Base-by-base conservation (phyloP, 768 basidiomycete species). In the Macrolepiota dolichaula region DNA sequence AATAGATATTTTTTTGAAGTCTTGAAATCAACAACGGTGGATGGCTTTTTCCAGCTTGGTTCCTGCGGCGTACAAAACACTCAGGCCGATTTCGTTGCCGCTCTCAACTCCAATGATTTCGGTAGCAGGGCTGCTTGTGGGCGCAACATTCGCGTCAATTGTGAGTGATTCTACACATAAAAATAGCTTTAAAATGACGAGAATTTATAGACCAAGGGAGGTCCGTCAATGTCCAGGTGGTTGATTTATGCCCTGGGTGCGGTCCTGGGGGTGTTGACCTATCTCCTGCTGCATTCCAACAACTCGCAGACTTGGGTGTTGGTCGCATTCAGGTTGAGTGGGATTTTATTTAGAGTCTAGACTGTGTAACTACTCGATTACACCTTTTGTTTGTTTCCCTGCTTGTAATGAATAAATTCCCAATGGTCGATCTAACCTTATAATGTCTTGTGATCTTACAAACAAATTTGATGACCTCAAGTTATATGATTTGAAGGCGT, bases 201-300 rank as follows among this genome's bases (percentile, higher is more conserved):
- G 19, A 11, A 19, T 10, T 49, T 42, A 19, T 53, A 74, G 73
- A 70, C 60, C 56, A 64, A 61, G 71, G 71, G 4, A 69, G 63
- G 49, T 55, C 67, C 7, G 59, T 72, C 22, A 56, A 51, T 15
- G 72, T 66, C 4, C 61, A 55, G 17, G 65, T 73, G 10, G 68
- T 69, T 27, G 72, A 74, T 63, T 63, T 69, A 3, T 74, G 73
- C 57, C 69, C 69, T n/a, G 67, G 68, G 1, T 73, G 73, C 59
- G 64, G 62, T 13, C 61, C 54, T 22, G 64, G 65, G 46, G 65
- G 62, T 38, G 62, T 74, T 37, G 71, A 73, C 58, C 62, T 74
- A 4, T 72, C 73, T 22, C 63, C 62, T 2, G 60, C 65, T 2
- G 71, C 71, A 4, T 74, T 74, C 49, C 59, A 64, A 25, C 63